Percentiles rank a stretch among this genome's conserved stretches.
Evolutionary conservation across 768 basidiomycete genomes (phyloP).

Genomic region (Tulasnella sp.): DNA sequence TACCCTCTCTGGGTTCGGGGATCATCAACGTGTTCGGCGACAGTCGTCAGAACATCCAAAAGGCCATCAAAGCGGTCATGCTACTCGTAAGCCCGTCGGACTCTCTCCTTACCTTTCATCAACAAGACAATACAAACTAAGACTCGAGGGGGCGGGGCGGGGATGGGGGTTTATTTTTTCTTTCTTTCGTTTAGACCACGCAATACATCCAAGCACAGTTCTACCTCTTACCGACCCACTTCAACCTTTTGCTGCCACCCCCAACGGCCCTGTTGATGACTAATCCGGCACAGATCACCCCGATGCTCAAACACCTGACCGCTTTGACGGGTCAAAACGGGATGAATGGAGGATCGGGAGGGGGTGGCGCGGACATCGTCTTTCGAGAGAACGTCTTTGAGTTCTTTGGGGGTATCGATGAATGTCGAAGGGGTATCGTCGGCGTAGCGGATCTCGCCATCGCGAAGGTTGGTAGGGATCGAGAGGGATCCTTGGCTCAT

Average conservation of each 20-base stretch:
- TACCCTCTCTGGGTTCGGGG: constrained; percentile 86
- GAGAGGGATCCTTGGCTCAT: not conserved
- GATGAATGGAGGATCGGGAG: no score
- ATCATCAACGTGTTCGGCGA: constrained; percentile 91
- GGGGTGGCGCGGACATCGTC: constrained; percentile 83
- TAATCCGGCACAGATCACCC: constrained; percentile 71
- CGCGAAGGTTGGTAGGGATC: constrained; percentile 52
- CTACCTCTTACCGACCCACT: constrained; percentile 89
- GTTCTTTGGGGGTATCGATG: constrained; percentile 85
- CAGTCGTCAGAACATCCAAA: constrained; percentile 84
- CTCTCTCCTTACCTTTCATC: no score
- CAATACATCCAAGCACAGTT: constrained; percentile 95
- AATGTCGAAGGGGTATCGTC: constrained; percentile 74
- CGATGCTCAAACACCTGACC: constrained; percentile 77
- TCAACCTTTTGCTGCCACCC: constrained; percentile 82
- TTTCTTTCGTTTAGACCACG: constrained; percentile 50
- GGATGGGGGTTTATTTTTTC: no score
- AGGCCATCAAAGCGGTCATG: constrained; percentile 91
- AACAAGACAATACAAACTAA: no score
- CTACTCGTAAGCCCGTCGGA: constrained; percentile 77
- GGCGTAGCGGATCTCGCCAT: constrained; percentile 87
- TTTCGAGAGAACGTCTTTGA: constrained; percentile 98
- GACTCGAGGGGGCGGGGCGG: no score
- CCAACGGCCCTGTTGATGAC: constrained; percentile 37
- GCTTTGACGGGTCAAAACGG: constrained; percentile 30